Base-by-base conservation (phyloP, 225 moss, liverwort and hornwort genomes). In the Polytrichum formosum region DNA sequence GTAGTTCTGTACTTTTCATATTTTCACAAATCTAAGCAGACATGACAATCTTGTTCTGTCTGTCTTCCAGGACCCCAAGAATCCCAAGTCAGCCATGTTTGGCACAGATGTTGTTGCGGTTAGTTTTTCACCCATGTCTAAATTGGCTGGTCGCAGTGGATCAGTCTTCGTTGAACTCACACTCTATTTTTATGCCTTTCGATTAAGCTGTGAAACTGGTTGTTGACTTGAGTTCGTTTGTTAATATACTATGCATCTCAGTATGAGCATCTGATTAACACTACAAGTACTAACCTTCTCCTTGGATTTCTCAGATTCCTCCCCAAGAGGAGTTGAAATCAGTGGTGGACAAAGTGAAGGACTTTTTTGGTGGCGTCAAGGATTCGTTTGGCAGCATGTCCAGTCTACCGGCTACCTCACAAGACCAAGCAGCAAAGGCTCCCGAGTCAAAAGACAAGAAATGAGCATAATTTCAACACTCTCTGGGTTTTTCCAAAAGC, bases 271-370 rank as follows among this genome's bases (percentile, higher is more conserved):
- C 37, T 37, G 13, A 10, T 3, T 2, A 0, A 31, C 13, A 46
- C 46, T 16, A 13, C 46, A 46, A 46, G 58, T 23, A 58, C 58
- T 58, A 58, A 58, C 23, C 23, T 20, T 6, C 1, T 20, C 58
- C 2, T n/a, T n/a, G 58, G 58, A 22, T 21, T 64, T 68, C 70
- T 26, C 79, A 92, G 90, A 76, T 94, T 37, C 98, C 98, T 33
- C 94, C 94, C 5, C 74, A 94, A 72, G 94, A 83, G 68, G 92
- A 94, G 58, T 73, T 98, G 60, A 87, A 91, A 63, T 91, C 94
- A 28, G 85, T 98, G 37, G 87, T 90, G 65, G 94, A 94, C 77
- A 98, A 85, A 82, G 83, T 94, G 1, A 98, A 92, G 83, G 84
- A 81, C 68, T 87, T 95, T 46, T 88, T 98, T 60, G 82, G 91